These are phyloP conservation scores for Onygena corvina DNA, from an alignment of 2,329 filamentous ascomycete species.

Conservation along the genomic window DNA sequence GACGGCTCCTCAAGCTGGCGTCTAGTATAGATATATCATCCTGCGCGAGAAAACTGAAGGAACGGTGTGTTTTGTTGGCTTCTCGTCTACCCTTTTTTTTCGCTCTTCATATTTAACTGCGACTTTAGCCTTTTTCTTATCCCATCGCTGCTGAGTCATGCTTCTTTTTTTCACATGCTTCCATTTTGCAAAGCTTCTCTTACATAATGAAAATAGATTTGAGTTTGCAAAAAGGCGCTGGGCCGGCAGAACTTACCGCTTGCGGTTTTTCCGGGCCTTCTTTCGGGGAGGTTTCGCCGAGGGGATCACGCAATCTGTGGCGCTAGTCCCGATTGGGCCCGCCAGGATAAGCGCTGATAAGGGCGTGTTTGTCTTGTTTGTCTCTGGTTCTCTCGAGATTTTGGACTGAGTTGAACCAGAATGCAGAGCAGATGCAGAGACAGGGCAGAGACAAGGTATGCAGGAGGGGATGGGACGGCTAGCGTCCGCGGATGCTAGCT, in stretches of 20 bases:
- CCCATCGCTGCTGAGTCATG: neutral
- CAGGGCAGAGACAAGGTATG: too few relatives aligned
- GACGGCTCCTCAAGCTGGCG: neutral
- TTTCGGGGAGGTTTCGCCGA: constrained; percentile 6
- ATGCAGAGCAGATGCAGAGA: too few relatives aligned
- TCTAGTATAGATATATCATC: neutral
- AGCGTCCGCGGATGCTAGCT: too few relatives aligned
- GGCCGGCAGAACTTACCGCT: neutral
- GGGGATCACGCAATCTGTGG: constrained; percentile 9
- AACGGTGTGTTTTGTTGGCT: neutral
- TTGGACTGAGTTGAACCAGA: too few relatives aligned
- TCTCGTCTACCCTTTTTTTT: neutral
- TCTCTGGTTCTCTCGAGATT: neutral
- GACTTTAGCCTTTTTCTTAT: neutral
- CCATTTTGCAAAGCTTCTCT: neutral
- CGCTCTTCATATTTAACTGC: too few relatives aligned
- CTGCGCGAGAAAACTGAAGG: neutral
- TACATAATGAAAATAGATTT: neutral
- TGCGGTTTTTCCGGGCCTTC: neutral
- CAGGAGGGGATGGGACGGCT: too few relatives aligned
- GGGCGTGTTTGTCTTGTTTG: constrained; percentile 2
- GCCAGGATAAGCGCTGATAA: neutral
- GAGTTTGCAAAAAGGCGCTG: neutral
- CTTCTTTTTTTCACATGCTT: neutral
- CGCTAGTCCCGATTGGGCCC: neutral